Conservation (phyloP, 495 filamentous ascomycete species). For the Penicillium cataractarum region DNA sequence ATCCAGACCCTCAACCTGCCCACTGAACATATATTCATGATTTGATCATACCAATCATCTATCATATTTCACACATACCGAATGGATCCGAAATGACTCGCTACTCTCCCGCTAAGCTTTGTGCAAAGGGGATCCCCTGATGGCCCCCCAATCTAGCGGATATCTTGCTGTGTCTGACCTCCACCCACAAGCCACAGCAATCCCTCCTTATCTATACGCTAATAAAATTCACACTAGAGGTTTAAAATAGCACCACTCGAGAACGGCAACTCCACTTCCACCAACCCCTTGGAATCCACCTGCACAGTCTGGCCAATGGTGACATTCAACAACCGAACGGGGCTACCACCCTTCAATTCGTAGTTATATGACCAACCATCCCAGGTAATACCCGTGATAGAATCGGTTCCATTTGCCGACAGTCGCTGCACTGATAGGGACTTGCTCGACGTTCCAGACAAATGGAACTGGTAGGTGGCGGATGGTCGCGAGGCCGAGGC, state of each 20-base stretch:
- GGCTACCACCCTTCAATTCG: slow-evolving; percentile 57
- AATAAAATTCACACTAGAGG: slow-evolving; percentile 22
- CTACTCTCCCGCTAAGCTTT: not conserved
- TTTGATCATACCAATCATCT: no score
- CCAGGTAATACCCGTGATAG: slow-evolving; percentile 62
- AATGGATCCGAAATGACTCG: not conserved
- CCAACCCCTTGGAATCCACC: slow-evolving; percentile 45
- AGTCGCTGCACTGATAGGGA: slow-evolving; percentile 49
- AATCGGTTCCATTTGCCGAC: slow-evolving; percentile 65
- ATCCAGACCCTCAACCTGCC: no score
- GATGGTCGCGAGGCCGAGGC: slow-evolving; percentile 31
- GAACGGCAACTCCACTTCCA: slow-evolving; percentile 52
- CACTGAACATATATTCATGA: no score
- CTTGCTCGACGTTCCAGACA: slow-evolving; percentile 27
- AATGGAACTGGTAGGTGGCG: slow-evolving; percentile 50
- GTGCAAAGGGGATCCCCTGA: not conserved
- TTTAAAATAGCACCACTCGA: slow-evolving; percentile 54
- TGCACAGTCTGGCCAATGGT: slow-evolving; percentile 55
- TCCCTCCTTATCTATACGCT: not conserved
- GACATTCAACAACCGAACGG: slow-evolving; percentile 59
- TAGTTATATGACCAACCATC: slow-evolving; percentile 68
- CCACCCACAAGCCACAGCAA: not conserved
- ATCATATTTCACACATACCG: not conserved
- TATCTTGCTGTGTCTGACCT: not conserved
- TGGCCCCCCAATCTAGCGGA: not conserved